Evolutionary conservation across 805 yeast species (phyloP).

Genomic region (Barnettozyma salicaria): DNA sequence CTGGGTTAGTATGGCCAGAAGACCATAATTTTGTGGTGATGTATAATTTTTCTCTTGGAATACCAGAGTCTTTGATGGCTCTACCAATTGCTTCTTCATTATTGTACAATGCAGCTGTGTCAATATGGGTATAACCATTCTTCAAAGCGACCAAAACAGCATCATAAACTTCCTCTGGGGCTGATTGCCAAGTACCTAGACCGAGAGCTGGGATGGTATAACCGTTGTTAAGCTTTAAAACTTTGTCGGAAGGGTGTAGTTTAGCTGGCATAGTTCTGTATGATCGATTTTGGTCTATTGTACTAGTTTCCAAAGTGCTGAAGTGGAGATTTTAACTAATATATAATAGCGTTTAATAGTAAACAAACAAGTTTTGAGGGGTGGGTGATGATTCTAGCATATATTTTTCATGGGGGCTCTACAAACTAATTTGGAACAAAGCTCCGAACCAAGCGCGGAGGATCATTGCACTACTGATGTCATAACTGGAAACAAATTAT

Average conservation of each 20-base stretch:
- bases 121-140: slow-evolving; percentile 56
- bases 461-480: no score
- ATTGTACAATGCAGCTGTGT: slow-evolving; percentile 49
- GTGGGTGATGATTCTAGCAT: no score
- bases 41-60: slow-evolving; percentile 58
- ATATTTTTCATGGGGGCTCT: no score
- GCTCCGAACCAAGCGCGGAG: no score
- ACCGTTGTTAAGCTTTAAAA: slow-evolving; percentile 41
- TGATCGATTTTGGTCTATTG: no score
- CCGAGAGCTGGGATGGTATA: slow-evolving; percentile 46
- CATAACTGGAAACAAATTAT: no score
- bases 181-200: slow-evolving; percentile 41
- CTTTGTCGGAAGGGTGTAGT: slow-evolving; percentile 6
- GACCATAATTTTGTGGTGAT: slow-evolving; percentile 68
- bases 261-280: slow-evolving; percentile 1
- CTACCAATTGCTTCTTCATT: slow-evolving; percentile 51
- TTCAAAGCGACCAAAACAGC: slow-evolving; percentile 15
- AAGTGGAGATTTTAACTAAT: no score
- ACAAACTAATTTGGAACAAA: no score
- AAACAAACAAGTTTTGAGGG: no score
- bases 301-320: no score
- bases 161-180: slow-evolving; percentile 24
- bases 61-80: slow-evolving; percentile 47
- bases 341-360: no score
- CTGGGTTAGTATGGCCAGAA: slow-evolving; percentile 37